A percentile compares a stretch with the other conserved stretches of the same genome.
Evolutionary conservation across 2,329 filamentous ascomycete species (phyloP).

Genomic region (Dryadomyces sulphureus): DNA sequence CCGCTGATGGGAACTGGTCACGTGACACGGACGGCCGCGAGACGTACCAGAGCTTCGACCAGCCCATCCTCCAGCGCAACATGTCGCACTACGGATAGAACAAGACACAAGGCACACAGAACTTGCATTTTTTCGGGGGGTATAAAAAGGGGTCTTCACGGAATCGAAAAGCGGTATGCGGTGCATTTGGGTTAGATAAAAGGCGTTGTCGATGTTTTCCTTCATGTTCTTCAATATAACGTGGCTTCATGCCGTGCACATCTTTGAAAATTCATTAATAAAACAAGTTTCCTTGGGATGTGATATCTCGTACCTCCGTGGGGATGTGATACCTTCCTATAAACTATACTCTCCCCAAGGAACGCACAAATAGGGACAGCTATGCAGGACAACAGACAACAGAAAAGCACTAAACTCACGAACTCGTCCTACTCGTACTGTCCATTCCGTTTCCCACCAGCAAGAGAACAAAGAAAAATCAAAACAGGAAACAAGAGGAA

Average conservation of each 20-base stretch:
- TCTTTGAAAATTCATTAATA: too few relatives aligned
- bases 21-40: slow-evolving; percentile 8
- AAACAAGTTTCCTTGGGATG: too few relatives aligned
- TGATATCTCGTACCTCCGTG: too few relatives aligned
- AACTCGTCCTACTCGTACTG: not conserved
- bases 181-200: too few relatives aligned
- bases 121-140: too few relatives aligned
- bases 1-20: slow-evolving; percentile 9
- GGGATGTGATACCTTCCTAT: too few relatives aligned
- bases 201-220: too few relatives aligned
- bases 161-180: too few relatives aligned
- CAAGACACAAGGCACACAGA: not conserved
- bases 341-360: not conserved
- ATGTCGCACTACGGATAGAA: slow-evolving; percentile 8
- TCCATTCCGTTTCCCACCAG: not conserved
- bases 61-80: slow-evolving; percentile 22
- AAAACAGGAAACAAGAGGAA: not conserved
- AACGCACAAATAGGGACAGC: not conserved
- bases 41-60: slow-evolving; percentile 3
- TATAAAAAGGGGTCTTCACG: not conserved
- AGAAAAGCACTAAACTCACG: not conserved
- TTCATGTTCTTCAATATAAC: too few relatives aligned
- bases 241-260: too few relatives aligned
- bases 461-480: not conserved
- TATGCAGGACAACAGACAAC: not conserved